A percentile compares a stretch with the other conserved stretches of the same genome.
Evolutionary conservation across 2,329 filamentous ascomycete species (phyloP).

Genomic region (Periconia digitata): DNA sequence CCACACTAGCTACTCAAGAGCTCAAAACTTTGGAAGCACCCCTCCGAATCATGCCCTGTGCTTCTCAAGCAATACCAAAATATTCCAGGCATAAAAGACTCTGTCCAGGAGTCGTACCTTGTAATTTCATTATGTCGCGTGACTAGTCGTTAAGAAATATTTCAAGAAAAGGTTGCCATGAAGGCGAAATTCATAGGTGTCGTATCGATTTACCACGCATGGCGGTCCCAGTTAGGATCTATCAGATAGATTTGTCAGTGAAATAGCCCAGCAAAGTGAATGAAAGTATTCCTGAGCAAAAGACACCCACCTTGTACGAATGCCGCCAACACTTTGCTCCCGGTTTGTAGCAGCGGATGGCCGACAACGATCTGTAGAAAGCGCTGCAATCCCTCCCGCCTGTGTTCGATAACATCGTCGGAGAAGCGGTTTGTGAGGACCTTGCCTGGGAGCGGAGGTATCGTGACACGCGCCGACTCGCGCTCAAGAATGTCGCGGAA

Average conservation of each 20-base stretch:
- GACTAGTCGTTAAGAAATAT: conserved; percentile 1
- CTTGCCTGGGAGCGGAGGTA: conserved; percentile 92
- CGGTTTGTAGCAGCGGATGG: conserved; percentile 93
- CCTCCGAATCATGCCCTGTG: conserved; percentile 2
- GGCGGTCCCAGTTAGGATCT: conserved; percentile 84
- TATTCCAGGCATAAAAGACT: neutral
- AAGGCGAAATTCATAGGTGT: too few relatives aligned
- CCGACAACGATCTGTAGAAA: conserved; percentile 98
- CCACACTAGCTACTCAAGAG: neutral
- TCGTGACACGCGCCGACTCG: conserved; percentile 90
- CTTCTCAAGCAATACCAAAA: conserved; percentile 3
- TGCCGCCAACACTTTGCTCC: conserved; percentile 91
- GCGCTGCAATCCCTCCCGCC: conserved; percentile 86
- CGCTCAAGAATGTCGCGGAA: conserved; percentile 98
- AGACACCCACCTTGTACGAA: conserved; percentile 82
- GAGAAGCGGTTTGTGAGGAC: conserved; percentile 98
- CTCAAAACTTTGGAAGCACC: too few relatives aligned
- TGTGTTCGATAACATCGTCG: conserved; percentile 96
- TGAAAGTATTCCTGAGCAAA: neutral
- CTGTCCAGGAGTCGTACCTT: conserved; percentile 9
- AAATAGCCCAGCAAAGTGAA: neutral
- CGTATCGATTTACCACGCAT: conserved; percentile 41
- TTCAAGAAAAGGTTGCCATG: too few relatives aligned
- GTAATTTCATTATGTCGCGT: conserved; percentile 18
- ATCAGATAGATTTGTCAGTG: conserved; percentile 16